A percentile compares a stretch with the other conserved stretches of the same genome.
phyloP scores from a whole-genome alignment of 768 basidiomycete genomes.

The Podaxis sp. region DNA sequence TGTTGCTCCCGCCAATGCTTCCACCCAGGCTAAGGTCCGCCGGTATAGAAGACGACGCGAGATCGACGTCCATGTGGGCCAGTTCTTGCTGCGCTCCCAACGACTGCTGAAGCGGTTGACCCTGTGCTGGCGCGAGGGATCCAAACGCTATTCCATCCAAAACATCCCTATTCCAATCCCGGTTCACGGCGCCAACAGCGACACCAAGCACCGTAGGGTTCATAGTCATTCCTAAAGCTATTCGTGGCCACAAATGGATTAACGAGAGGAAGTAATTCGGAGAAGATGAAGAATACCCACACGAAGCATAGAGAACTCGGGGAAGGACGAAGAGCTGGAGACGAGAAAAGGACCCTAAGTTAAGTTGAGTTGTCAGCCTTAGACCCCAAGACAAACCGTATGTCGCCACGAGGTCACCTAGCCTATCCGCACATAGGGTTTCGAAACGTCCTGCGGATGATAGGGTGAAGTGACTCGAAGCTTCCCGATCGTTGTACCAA shows the following conservation, averaged over 20 bases:
- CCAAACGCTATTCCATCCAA: background rate
- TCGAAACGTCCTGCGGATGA: background rate
- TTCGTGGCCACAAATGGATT: too few relatives aligned
- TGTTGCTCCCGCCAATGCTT: background rate
- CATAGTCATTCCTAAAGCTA: background rate
- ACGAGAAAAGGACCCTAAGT: background rate
- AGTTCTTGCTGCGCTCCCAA: background rate
- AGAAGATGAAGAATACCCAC: too few relatives aligned
- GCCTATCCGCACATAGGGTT: background rate
- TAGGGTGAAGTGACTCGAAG: background rate
- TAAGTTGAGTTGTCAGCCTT: conserved; percentile 4
- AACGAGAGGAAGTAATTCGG: too few relatives aligned
- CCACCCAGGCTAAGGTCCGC: background rate
- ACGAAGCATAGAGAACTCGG: background rate
- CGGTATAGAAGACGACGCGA: background rate
- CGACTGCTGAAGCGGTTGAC: background rate
- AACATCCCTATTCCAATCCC: background rate
- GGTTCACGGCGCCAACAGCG: background rate
- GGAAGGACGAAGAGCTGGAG: background rate
- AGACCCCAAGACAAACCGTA: background rate
- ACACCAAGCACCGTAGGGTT: background rate
- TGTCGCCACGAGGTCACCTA: background rate
- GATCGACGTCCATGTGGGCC: background rate
- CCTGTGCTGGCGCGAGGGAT: background rate
- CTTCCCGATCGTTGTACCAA: conserved; percentile 5